These are phyloP conservation scores for Phytophthora melonis DNA, from an alignment of 352 stramenopile genomes.

Conservation along the genomic window DNA sequence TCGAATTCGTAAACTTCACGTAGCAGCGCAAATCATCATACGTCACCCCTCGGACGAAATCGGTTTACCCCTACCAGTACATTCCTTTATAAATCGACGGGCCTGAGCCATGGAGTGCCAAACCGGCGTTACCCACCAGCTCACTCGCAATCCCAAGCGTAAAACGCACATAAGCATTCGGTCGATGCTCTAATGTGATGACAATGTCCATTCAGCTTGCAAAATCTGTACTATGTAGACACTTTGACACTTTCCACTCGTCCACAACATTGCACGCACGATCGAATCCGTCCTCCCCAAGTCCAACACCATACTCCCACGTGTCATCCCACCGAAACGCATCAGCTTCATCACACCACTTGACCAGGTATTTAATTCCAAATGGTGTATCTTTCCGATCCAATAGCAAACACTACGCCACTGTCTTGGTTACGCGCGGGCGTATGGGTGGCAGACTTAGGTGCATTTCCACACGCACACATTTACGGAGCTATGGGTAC, in stretches of 20 bases:
- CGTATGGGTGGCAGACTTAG: not conserved
- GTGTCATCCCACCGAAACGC: not conserved
- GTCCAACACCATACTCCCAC: not conserved
- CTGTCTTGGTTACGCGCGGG: not conserved
- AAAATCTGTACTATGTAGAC: no score
- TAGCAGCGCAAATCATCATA: not conserved
- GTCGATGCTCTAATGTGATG: not conserved
- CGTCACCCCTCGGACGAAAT: not conserved
- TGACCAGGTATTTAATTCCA: not conserved
- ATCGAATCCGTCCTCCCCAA: not conserved
- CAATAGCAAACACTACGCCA: not conserved
- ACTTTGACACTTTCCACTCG: no score
- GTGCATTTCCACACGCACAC: not conserved
- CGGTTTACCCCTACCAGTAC: not conserved
- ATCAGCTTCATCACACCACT: not conserved
- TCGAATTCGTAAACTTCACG: not conserved
- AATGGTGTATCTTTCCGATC: not conserved
- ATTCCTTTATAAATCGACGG: not conserved
- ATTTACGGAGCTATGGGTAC: no score
- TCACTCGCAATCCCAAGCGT: not conserved
- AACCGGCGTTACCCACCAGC: not conserved
- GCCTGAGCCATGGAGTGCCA: not conserved
- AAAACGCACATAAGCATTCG: not conserved
- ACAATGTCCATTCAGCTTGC: not conserved
- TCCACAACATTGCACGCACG: not conserved